Conservation (phyloP, 441 rosid species). For the Pelargonium fulgidum region DNA sequence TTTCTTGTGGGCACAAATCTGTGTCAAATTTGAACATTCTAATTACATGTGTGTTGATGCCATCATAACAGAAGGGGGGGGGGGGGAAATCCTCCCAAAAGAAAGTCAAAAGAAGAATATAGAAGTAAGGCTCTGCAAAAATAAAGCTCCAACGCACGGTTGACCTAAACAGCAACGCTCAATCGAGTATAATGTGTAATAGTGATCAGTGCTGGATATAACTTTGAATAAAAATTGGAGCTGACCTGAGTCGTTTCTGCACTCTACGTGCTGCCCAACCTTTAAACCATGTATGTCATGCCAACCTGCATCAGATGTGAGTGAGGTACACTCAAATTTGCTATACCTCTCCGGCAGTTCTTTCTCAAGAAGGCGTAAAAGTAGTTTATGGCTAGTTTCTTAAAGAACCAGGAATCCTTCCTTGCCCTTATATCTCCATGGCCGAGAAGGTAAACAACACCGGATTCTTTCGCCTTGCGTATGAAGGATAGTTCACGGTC, state of each 20-base stretch:
- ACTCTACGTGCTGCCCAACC: background rate
- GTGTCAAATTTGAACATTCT: background rate
- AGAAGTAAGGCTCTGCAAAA: background rate
- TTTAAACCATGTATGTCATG: constrained; percentile 97
- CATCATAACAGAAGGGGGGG: background rate
- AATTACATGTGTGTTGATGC: background rate
- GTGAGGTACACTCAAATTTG: constrained; percentile 90
- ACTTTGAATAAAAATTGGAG: background rate
- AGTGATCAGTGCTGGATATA: background rate
- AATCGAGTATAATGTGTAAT: background rate
- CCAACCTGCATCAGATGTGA: constrained; percentile 94
- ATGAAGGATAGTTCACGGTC: constrained; percentile 90
- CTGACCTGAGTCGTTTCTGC: background rate
- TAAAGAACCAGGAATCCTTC: constrained; percentile 91
- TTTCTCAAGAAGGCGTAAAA: constrained; percentile 88
- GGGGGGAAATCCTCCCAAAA: background rate
- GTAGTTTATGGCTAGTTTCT: constrained; percentile 84
- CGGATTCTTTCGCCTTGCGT: constrained; percentile 82
- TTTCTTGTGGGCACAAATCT: background rate
- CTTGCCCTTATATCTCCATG: constrained; percentile 94
- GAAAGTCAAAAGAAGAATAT: background rate
- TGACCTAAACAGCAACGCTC: background rate
- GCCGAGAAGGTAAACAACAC: constrained; percentile 96
- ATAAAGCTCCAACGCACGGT: background rate
- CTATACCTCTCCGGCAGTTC: constrained; percentile 88